phyloP scores from a whole-genome alignment of 2,329 filamentous ascomycete genomes.

The Cercospora canescens region DNA sequence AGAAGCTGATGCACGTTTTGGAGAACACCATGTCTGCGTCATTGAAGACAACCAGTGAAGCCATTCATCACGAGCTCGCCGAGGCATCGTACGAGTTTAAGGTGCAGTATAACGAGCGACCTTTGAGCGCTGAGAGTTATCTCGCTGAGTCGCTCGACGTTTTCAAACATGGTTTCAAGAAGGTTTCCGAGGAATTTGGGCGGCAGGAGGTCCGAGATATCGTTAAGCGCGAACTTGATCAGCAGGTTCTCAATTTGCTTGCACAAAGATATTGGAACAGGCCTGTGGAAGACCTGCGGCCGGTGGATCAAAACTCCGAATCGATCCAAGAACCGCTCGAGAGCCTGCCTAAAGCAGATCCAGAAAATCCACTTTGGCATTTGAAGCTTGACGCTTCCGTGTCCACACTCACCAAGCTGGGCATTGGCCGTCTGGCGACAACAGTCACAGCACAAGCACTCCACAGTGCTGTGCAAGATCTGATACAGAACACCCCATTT shows the following conservation, averaged over 20 bases:
- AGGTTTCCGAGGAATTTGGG: conserved; percentile 86
- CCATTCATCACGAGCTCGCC: conserved; percentile 91
- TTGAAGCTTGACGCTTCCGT: conserved; percentile 91
- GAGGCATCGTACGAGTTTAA: conserved; percentile 99
- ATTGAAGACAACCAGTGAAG: conserved; percentile 83
- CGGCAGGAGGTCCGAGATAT: conserved; percentile 85
- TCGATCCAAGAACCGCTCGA: conserved; percentile 32
- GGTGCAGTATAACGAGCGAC: conserved; percentile 97
- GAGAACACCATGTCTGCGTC: conserved; percentile 97
- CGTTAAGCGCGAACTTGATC: conserved; percentile 88
- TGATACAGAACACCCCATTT: conserved; percentile 82
- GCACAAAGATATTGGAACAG: conserved; percentile 98
- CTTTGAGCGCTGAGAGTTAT: conserved; percentile 92
- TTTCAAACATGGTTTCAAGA: conserved; percentile 98
- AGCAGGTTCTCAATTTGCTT: conserved; percentile 88
- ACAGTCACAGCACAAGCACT: conserved; percentile 88
- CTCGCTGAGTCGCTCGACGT: conserved; percentile 90
- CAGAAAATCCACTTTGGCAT: conserved; percentile 86
- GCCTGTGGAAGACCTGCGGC: conserved; percentile 79
- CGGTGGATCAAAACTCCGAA: conserved; percentile 35
- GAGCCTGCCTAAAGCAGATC: conserved; percentile 84
- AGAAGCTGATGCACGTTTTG: conserved; percentile 95
- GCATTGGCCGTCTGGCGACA: conserved; percentile 88
- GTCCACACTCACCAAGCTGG: conserved; percentile 87
- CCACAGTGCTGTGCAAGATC: conserved; percentile 75